These are phyloP conservation scores for Chara braunii DNA, from an alignment of 139 green algal species.

Conservation along the genomic window DNA sequence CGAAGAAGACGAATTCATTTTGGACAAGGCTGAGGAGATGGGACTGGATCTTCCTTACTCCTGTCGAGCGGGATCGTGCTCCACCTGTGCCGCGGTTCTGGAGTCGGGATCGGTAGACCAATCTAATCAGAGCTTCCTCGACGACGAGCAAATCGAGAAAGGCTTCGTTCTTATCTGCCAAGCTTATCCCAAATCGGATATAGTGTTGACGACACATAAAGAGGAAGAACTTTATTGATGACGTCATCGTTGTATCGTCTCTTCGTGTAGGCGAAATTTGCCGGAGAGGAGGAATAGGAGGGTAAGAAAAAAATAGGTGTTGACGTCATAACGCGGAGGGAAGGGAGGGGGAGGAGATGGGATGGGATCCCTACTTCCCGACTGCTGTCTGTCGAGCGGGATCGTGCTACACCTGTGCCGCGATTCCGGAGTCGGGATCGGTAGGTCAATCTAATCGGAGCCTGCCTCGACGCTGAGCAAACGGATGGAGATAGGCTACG, in stretches of 20 bases:
- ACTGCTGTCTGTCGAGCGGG: neutral
- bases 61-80: conserved; percentile 78
- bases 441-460: neutral
- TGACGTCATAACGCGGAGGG: too few species aligned
- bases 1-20: conserved; percentile 68
- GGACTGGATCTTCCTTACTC: conserved; percentile 79
- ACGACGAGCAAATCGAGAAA: conserved; percentile 70
- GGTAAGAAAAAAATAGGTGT: too few species aligned
- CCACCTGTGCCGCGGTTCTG: conserved; percentile 70
- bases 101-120: conserved; percentile 67
- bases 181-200: conserved; percentile 78
- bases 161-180: conserved; percentile 88
- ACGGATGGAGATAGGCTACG: neutral
- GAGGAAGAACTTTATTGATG: conserved; percentile 73
- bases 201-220: conserved; percentile 70
- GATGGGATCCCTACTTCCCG: too few species aligned
- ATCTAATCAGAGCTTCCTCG: conserved; percentile 83
- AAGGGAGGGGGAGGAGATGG: too few species aligned
- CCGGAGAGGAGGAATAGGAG: too few species aligned
- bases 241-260: too few species aligned
- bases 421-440: neutral
- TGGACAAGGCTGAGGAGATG: conserved; percentile 74
- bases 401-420: neutral
- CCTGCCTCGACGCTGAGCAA: neutral
- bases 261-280: too few species aligned